phyloP scores from a whole-genome alignment of 106 monocot genomes.

The Dendrobium chrysotoxum region DNA sequence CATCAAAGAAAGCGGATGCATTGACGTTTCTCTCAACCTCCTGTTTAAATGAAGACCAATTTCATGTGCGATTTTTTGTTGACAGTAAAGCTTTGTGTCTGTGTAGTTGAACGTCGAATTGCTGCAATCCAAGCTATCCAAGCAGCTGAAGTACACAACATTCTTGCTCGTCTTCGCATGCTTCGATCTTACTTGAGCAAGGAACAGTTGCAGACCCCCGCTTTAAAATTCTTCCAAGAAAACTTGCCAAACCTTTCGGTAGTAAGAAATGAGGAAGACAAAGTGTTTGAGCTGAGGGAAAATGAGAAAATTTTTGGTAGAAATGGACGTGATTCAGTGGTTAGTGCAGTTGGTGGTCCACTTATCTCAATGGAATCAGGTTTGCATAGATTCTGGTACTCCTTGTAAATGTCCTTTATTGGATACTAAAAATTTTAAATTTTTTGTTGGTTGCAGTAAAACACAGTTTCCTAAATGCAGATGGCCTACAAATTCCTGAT shows the following conservation, averaged over 20 bases:
- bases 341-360: constrained; percentile 9
- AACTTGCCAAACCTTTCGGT: constrained; percentile 53
- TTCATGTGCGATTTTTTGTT: not conserved
- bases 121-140: constrained; percentile 58
- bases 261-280: constrained; percentile 36
- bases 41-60: not conserved
- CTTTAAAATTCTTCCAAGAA: constrained; percentile 51
- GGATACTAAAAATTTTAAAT: not conserved
- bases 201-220: constrained; percentile 44
- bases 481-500: constrained; percentile 26
- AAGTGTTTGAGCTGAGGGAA: constrained; percentile 44
- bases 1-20: too few relatives aligned
- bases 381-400: constrained; percentile 9
- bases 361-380: constrained; percentile 47
- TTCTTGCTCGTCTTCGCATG: constrained; percentile 43
- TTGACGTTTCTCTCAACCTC: not conserved
- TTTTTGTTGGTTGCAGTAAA: constrained; percentile 44
- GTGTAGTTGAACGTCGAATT: constrained; percentile 46
- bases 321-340: constrained; percentile 31
- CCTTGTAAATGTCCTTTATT: not conserved
- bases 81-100: not conserved
- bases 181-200: constrained; percentile 49
- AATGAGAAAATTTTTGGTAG: constrained; percentile 10
- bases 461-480: constrained; percentile 30
- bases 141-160: constrained; percentile 45